Percentiles rank a stretch among this genome's conserved stretches.
These are phyloP conservation scores for Echium plantagineum DNA, from an alignment of 257 asterid species.

Conservation along the genomic window DNA sequence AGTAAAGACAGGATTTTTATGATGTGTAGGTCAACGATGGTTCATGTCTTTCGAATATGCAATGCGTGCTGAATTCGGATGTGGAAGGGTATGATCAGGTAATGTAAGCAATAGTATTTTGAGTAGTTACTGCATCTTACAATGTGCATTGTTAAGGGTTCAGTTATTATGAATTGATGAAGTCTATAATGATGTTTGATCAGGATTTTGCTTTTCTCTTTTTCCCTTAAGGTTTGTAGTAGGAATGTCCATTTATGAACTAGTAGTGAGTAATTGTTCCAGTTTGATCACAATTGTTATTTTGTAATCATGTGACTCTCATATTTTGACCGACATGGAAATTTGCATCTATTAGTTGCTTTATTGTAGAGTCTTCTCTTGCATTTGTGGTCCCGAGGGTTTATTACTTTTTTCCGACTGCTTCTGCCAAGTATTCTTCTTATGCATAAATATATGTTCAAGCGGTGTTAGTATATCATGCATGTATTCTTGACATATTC, in stretches of 20 bases:
- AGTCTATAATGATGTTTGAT: not conserved
- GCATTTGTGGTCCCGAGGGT: not conserved
- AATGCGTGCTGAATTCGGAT: slow-evolving; percentile 79
- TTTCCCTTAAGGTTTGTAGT: not conserved
- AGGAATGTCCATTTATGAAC: not conserved
- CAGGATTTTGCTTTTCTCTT: not conserved
- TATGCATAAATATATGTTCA: not conserved
- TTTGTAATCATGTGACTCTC: not conserved
- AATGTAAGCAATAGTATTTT: not conserved
- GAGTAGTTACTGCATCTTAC: not conserved
- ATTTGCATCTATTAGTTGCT: not conserved
- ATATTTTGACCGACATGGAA: too few species aligned
- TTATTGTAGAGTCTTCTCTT: not conserved
- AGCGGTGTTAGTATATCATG: not conserved
- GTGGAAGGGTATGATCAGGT: slow-evolving; percentile 94
- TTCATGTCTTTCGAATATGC: slow-evolving; percentile 92
- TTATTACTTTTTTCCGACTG: not conserved
- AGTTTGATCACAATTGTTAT: not conserved
- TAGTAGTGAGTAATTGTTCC: not conserved
- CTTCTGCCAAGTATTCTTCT: not conserved
- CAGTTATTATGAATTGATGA: not conserved
- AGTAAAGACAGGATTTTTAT: slow-evolving; percentile 14
- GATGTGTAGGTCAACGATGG: slow-evolving; percentile 82
- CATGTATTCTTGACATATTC: not conserved
- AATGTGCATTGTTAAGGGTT: not conserved